Evolutionary conservation across 192 early-diverging fungal genomes (phyloP), one percentile per base, ranked within the genome.

Genomic region (Haplosporangium gracile): DNA sequence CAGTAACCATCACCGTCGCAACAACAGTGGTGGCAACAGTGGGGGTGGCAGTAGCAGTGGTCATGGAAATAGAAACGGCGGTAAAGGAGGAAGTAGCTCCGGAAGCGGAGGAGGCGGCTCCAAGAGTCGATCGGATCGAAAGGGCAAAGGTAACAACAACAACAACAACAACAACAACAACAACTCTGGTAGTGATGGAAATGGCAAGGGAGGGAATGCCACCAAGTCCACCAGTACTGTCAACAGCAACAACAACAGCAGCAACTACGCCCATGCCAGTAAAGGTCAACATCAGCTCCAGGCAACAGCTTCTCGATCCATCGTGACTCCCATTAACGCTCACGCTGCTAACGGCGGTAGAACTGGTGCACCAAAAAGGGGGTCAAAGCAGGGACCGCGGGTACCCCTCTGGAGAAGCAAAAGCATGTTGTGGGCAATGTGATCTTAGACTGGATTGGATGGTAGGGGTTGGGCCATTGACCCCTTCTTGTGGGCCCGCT

Each of bases 61-160:
- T 36, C 47, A 13, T 32, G 39, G 53, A 38, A 53, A 40, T 20
- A n/a, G 78, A 15, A 39, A 26, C 69, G 43, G 45, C 40, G 24
- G n/a, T 18, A 20, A 15, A 38, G 49, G 26, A 47, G 45, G 32
- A 47, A 49, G 51, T 32, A 53, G 26, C 32, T n/a, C 16, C 57
- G 40, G 71, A 40, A 42, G 71, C 8, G 40, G 78, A 26, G 7
- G 34, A n/a, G 45, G 47, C 8, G 8, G 9, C 10, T 22, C 18
- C 55, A 77, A 76, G 57, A 78, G 43, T 26, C 15, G 81, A 70
- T 81, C 80, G 16, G 65, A 76, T 26, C 75, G 81, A 6, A 77
- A 76, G n/a, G 75, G 75, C 53, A 82, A 77, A 77, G 81, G 69
- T 77, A 82, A 82, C 60, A 70, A 60, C 53, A 72, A 51, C 49